These are phyloP conservation scores for Lupinus albus DNA, from an alignment of 306 rosid species.

Conservation along the genomic window DNA sequence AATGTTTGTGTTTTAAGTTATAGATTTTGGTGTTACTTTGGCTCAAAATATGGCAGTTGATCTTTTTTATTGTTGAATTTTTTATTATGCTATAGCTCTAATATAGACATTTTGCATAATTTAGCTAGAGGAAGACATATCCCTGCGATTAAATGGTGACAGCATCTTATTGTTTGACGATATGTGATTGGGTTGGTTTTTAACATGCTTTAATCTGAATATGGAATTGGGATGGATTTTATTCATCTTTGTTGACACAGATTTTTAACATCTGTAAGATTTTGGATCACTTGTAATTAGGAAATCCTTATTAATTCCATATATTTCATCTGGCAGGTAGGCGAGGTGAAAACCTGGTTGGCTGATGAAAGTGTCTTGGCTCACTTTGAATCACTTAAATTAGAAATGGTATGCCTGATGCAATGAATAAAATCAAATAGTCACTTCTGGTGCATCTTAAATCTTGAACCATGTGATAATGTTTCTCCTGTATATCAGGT, in stretches of 20 bases:
- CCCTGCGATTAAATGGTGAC: slow-evolving; percentile 24
- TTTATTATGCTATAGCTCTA: slow-evolving; percentile 28
- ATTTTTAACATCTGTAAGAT: slow-evolving; percentile 27
- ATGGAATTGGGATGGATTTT: slow-evolving; percentile 25
- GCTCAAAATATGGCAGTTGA: slow-evolving; percentile 18
- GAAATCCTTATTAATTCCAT: slow-evolving; percentile 30
- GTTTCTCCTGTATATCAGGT: slow-evolving; percentile 49
- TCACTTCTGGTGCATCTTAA: slow-evolving; percentile 25
- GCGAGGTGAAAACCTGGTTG: slow-evolving; percentile 73
- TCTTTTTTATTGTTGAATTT: slow-evolving; percentile 34
- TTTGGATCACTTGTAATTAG: slow-evolving; percentile 1
- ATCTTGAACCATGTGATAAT: slow-evolving; percentile 42
- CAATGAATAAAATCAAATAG: slow-evolving; percentile 22
- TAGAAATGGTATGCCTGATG: slow-evolving; percentile 65
- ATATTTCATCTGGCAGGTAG: slow-evolving; percentile 56
- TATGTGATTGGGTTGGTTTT: slow-evolving; percentile 30
- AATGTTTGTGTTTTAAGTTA: slow-evolving; percentile 19
- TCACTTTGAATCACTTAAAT: slow-evolving; percentile 77
- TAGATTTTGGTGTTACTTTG: slow-evolving; percentile 26
- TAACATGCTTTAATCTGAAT: slow-evolving; percentile 19
- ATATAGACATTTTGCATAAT: slow-evolving; percentile 20
- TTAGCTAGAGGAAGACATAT: slow-evolving; percentile 25
- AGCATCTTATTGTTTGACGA: slow-evolving; percentile 32
- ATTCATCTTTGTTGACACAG: slow-evolving; percentile 18
- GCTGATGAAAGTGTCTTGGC: slow-evolving; percentile 70